phyloP scores from a whole-genome alignment of 768 basidiomycete species.

The Pholiota conissans region DNA sequence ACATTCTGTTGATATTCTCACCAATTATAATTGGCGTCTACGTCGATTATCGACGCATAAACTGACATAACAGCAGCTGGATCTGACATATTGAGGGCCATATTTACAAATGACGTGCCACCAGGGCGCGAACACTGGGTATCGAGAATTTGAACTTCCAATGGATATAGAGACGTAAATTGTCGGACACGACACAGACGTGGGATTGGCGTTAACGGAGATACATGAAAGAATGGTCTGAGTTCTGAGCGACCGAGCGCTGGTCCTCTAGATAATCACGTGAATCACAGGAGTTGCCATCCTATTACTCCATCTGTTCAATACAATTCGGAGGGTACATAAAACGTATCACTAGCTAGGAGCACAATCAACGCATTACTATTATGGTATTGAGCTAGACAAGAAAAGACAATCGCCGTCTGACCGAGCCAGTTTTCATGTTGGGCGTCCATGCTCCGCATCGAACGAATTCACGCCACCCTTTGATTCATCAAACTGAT shows the following conservation, averaged over 20 bases:
- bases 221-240: background rate
- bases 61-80: conserved; percentile 26
- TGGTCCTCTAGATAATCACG: too few species aligned
- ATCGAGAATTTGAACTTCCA: background rate
- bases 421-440: background rate
- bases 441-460: conserved; percentile 16
- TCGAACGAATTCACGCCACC: conserved; percentile 47
- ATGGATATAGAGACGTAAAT: background rate
- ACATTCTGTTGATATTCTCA: conserved; percentile 15
- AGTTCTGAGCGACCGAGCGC: too few species aligned
- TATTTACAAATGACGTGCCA: conserved; percentile 16
- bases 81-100: conserved; percentile 28
- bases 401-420: too few species aligned
- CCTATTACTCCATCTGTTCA: too few species aligned
- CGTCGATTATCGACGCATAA: conserved; percentile 29
- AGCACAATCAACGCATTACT: too few species aligned
- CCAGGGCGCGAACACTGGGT: conserved; percentile 10
- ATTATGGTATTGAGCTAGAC: too few species aligned
- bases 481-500: conserved; percentile 51
- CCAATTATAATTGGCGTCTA: conserved; percentile 25
- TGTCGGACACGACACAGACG: background rate
- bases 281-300: too few species aligned
- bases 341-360: too few species aligned
- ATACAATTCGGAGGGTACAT: too few species aligned
- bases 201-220: background rate